phyloP scores from a whole-genome alignment of 2,329 filamentous ascomycete species.

The Phyllosticta citrichinensis region DNA sequence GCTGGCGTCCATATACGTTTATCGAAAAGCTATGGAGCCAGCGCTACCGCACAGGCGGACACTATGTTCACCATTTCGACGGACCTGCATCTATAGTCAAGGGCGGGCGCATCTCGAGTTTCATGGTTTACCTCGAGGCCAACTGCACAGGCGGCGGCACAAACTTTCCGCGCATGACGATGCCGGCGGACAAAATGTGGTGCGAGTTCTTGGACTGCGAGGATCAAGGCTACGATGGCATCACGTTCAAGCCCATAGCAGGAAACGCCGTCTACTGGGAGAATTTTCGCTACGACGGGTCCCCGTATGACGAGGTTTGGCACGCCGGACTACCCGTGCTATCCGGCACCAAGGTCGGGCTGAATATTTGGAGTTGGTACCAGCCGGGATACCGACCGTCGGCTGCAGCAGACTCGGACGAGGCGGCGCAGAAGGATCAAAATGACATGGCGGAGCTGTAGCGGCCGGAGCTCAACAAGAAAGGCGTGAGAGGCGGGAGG shows the following conservation, averaged over 20 bases:
- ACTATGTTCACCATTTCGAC: conserved; percentile 52
- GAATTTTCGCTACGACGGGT: conserved; percentile 47
- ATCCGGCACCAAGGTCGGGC: conserved; percentile 47
- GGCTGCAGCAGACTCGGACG: background rate
- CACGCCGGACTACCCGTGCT: conserved; percentile 51
- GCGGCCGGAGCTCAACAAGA: background rate
- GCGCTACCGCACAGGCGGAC: conserved; percentile 46
- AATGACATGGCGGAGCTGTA: conserved; percentile 5
- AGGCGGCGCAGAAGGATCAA: background rate
- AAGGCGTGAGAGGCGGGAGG: background rate
- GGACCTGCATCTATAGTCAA: conserved; percentile 1
- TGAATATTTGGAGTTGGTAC: conserved; percentile 58
- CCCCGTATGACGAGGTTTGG: conserved; percentile 48
- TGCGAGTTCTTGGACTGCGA: conserved; percentile 49
- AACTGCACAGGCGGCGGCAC: conserved; percentile 50
- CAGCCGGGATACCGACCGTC: conserved; percentile 24
- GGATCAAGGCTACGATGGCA: conserved; percentile 29
- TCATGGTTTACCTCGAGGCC: conserved; percentile 50
- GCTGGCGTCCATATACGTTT: conserved; percentile 48
- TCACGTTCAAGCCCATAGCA: conserved; percentile 48
- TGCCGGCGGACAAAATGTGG: conserved; percentile 39
- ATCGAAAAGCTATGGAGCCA: conserved; percentile 54
- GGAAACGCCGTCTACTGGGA: conserved; percentile 55
- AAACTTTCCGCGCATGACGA: conserved; percentile 45
- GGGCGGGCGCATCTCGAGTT: conserved; percentile 40